phyloP scores from a whole-genome alignment of 805 yeast genomes.

The Kuraishia capsulata region DNA sequence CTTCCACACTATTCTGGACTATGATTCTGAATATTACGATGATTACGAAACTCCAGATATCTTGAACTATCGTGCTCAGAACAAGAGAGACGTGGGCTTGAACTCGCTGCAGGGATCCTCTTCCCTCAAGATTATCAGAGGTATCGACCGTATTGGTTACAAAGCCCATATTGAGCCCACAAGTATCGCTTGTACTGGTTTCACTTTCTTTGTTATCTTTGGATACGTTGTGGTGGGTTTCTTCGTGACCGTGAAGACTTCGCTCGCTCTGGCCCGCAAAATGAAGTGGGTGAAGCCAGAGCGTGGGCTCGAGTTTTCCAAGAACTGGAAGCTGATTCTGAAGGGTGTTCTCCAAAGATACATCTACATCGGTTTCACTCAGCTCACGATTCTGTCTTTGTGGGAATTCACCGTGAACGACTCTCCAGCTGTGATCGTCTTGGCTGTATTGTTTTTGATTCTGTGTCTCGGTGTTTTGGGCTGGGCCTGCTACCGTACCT shows the following conservation, averaged over 20 bases:
- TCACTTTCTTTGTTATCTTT: slow-evolving; percentile 73
- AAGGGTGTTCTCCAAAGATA: slow-evolving; percentile 78
- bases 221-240: slow-evolving; percentile 63
- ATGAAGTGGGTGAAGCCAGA: slow-evolving; percentile 40
- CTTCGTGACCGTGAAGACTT: slow-evolving; percentile 44
- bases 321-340: slow-evolving; percentile 47
- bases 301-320: slow-evolving; percentile 39
- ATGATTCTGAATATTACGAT: background rate
- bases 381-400: slow-evolving; percentile 64
- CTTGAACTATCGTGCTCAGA: background rate
- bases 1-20: background rate
- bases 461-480: slow-evolving; percentile 50
- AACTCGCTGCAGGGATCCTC: slow-evolving; percentile 42
- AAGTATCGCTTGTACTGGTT: slow-evolving; percentile 76
- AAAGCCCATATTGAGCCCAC: slow-evolving; percentile 73
- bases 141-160: slow-evolving; percentile 78
- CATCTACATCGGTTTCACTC: slow-evolving; percentile 78
- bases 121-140: slow-evolving; percentile 66
- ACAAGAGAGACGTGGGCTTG: slow-evolving; percentile 7
- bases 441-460: slow-evolving; percentile 65
- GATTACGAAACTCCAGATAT: background rate
- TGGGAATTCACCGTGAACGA: slow-evolving; percentile 83
- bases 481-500: slow-evolving; percentile 60
- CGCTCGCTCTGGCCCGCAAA: slow-evolving; percentile 36
- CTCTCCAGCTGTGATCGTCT: slow-evolving; percentile 81